Percentiles rank a stretch among this genome's conserved stretches.
These are phyloP conservation scores for Acacia pycnantha DNA, from an alignment of 331 rosid species.

Conservation along the genomic window DNA sequence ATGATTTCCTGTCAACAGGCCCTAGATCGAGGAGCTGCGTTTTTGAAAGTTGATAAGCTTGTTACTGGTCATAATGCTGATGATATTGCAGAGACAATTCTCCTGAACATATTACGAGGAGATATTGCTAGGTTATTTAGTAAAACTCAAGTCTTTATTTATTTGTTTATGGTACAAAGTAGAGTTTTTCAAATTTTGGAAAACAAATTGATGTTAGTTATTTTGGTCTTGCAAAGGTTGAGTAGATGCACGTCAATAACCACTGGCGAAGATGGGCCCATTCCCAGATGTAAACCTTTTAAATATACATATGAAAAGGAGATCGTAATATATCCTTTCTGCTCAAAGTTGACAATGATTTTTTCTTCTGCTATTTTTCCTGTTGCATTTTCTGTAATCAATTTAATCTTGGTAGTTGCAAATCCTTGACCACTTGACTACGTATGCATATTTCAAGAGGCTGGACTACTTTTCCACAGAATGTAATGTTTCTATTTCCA, in stretches of 20 bases:
- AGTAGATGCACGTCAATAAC: slow-evolving; percentile 87
- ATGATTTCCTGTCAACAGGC: slow-evolving; percentile 50
- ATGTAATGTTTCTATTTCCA: slow-evolving; percentile 44
- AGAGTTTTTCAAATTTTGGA: background rate
- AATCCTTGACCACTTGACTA: slow-evolving; percentile 57
- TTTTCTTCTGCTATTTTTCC: slow-evolving; percentile 2
- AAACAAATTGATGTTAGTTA: background rate
- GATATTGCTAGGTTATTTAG: slow-evolving; percentile 71
- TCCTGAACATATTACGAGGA: slow-evolving; percentile 82
- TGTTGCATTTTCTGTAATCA: background rate
- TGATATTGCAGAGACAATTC: slow-evolving; percentile 89
- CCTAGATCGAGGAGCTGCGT: slow-evolving; percentile 86
- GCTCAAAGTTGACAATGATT: slow-evolving; percentile 7
- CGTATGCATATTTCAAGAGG: slow-evolving; percentile 94
- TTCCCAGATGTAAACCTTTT: slow-evolving; percentile 97
- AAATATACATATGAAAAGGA: slow-evolving; percentile 94
- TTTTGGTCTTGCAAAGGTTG: slow-evolving; percentile 41
- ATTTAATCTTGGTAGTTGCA: slow-evolving; percentile 20
- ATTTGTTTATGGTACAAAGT: background rate
- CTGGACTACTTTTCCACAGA: slow-evolving; percentile 97
- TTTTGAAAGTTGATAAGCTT: slow-evolving; percentile 80
- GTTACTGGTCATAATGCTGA: slow-evolving; percentile 94
- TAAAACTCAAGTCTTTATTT: background rate
- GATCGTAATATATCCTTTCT: slow-evolving; percentile 90
- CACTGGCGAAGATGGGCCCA: slow-evolving; percentile 95